Evolutionary conservation across 495 filamentous ascomycete species (phyloP).

Genomic region (Letharia columbiana): DNA sequence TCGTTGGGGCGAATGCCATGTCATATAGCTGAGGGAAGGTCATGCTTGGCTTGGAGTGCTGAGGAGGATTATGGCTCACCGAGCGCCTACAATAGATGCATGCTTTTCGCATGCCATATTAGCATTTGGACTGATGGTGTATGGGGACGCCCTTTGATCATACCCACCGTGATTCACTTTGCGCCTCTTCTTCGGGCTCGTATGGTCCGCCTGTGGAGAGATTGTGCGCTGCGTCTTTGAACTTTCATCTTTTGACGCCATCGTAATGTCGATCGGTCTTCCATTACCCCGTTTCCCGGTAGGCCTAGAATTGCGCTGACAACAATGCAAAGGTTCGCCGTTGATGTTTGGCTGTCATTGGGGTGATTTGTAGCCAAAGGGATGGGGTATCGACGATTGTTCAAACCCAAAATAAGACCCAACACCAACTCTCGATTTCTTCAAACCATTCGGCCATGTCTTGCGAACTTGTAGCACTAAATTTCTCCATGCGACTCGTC

Average conservation of each 20-base stretch:
- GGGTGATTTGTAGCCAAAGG: slow-evolving; percentile 4
- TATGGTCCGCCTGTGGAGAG: slow-evolving; percentile 29
- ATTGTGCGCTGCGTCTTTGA: slow-evolving; percentile 15
- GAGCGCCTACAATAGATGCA: slow-evolving; percentile 99
- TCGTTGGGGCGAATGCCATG: neutral
- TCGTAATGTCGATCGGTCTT: slow-evolving; percentile 10
- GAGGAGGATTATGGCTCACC: slow-evolving; percentile 52
- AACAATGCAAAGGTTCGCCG: neutral
- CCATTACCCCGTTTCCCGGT: slow-evolving; percentile 16
- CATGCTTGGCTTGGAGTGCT: slow-evolving; percentile 7
- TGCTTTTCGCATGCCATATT: slow-evolving; percentile 46
- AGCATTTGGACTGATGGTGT: slow-evolving; percentile 23
- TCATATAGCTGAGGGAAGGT: neutral
- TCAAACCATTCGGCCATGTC: neutral
- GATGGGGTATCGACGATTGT: neutral
- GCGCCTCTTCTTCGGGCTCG: slow-evolving; percentile 85
- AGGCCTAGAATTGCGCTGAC: neutral
- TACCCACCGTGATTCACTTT: slow-evolving; percentile 98
- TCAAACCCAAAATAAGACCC: neutral
- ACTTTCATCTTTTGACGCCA: slow-evolving; percentile 22
- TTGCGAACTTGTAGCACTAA: neutral
- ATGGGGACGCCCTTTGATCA: slow-evolving; percentile 5
- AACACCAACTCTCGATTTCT: neutral
- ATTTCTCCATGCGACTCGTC: neutral
- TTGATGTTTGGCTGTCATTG: neutral